Evolutionary conservation across 768 basidiomycete genomes (phyloP), one percentile per base, ranked within the genome.

Genomic region (Lepiota brunneoincarnata): DNA sequence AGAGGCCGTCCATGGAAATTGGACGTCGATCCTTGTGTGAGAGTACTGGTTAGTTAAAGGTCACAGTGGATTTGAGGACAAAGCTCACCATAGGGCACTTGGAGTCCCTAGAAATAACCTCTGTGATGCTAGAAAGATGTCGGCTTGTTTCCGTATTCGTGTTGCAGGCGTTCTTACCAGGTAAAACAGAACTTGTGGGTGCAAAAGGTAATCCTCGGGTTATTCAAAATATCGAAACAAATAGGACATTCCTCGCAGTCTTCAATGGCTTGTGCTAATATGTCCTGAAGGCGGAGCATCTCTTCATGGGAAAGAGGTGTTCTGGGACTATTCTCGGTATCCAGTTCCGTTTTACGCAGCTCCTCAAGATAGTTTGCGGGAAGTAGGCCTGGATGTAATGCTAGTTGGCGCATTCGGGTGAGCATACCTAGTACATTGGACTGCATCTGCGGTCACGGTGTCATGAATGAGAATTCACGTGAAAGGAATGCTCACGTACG

Each of bases 191-290:
- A 93, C 56, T 75, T 71, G 62, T 93, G 91, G 2, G 81, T 67
- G 63, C 91, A 93, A 43, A 73, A 71, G 0, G 90, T 91, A 55
- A 93, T 91, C 42, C 87, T 75, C 2, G 89, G 81, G 26, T 91
- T 82, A 14, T 69, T 75, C 7, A 87, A 59, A 17, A 81, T 67
- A 53, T 69, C 67, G 56, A 90, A 86, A 61, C 89, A 91, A 48
- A 91, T 75, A 0, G 90, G 88, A 63, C 91, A 93, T 65, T 93
- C 91, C 70, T 91, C 87, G 49, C 75, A 84, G 58, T 93, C 89
- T 62, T 92, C 91, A 35, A 91, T 83, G 0, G 81, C 82, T 62
- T 85, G 80, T 10, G 78, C 75, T 40, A 93, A 76, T 3, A 78
- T 58, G 20, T 61, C 67, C 63, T 89, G 87, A 31, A 93, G 68